These are phyloP conservation scores for Ajuga reptans DNA, from an alignment of 305 asterid species.

Conservation along the genomic window DNA sequence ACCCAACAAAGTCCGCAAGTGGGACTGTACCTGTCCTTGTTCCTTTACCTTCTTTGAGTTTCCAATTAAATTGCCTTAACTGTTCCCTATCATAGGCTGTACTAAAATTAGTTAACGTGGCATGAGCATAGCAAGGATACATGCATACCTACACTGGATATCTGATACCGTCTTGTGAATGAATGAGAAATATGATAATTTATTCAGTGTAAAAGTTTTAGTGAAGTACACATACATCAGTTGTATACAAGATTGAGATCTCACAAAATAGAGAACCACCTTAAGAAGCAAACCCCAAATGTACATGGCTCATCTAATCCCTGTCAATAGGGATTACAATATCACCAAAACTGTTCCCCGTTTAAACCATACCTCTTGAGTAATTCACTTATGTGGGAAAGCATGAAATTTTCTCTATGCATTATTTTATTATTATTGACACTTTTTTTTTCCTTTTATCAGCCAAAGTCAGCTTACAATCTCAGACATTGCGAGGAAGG, in stretches of 20 bases:
- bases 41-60: background rate
- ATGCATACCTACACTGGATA: background rate
- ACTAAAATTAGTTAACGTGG: background rate
- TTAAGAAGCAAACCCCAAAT: background rate
- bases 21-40: background rate
- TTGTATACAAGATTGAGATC: background rate
- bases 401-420: background rate
- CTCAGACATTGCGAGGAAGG: conserved; percentile 96
- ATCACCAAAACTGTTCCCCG: too few species aligned
- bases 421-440: conserved; percentile 28
- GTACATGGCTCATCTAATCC: background rate
- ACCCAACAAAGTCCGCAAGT: background rate
- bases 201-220: background rate
- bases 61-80: background rate
- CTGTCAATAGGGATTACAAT: background rate
- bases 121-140: background rate
- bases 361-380: too few species aligned
- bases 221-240: background rate
- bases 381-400: background rate
- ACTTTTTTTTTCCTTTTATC: conserved; percentile 17
- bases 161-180: background rate
- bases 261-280: background rate
- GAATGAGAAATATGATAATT: background rate
- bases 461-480: conserved; percentile 93
- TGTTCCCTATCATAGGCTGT: background rate